Conservation (phyloP, 2,329 filamentous ascomycete species). For the Elsinoe arachidis region DNA sequence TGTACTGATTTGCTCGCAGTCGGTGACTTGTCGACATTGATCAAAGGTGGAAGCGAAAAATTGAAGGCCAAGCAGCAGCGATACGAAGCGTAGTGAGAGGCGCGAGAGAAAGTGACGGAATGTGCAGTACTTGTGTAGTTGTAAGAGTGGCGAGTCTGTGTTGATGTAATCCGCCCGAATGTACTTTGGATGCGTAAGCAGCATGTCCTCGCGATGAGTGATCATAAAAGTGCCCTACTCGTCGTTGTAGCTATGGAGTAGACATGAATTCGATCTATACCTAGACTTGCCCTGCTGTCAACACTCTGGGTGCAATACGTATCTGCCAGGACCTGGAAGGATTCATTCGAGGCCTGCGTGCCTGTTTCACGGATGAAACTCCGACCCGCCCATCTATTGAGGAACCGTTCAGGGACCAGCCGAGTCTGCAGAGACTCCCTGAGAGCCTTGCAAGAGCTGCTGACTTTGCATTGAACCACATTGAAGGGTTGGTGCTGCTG, state of each 20-base stretch:
- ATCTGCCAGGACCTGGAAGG: too few species aligned
- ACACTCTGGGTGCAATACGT: too few species aligned
- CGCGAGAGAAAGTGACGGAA: background rate
- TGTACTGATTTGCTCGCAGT: slow-evolving; percentile 23
- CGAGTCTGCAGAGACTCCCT: too few species aligned
- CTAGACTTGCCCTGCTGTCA: too few species aligned
- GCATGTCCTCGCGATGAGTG: background rate
- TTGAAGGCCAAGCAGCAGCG: slow-evolving; percentile 23
- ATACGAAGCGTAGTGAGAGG: slow-evolving; percentile 15
- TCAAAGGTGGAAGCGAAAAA: slow-evolving; percentile 37
- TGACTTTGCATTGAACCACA: too few species aligned
- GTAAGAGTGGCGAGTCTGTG: background rate
- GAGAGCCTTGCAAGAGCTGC: too few species aligned
- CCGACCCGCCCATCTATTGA: background rate
- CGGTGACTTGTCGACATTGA: slow-evolving; percentile 35
- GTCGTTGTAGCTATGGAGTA: too few species aligned
- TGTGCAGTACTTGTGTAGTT: background rate
- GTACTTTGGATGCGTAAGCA: background rate
- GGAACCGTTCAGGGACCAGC: too few species aligned
- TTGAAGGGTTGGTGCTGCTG: too few species aligned
- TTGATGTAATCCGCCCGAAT: background rate
- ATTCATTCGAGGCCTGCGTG: too few species aligned
- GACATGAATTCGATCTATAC: too few species aligned
- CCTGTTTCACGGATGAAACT: background rate
- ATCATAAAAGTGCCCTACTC: background rate